Conservation (phyloP, 2,329 filamentous ascomycete genomes). For the Venturia nashicola region DNA sequence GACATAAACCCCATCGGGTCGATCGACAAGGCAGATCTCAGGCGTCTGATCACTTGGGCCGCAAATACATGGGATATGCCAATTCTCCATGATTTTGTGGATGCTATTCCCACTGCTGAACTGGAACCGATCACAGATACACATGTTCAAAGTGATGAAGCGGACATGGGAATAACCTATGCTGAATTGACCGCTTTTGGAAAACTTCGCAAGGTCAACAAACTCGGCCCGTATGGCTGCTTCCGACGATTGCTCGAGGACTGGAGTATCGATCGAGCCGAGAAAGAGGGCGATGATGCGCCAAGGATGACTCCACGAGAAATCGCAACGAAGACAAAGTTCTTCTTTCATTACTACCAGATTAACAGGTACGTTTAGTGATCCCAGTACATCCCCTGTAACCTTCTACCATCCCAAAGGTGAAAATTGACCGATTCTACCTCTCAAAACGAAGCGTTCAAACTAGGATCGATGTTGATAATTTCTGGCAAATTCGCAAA, state of each 20-base stretch:
- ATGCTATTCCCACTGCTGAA: constrained; percentile 50
- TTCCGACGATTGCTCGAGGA: constrained; percentile 40
- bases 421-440: too few relatives aligned
- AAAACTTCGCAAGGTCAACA: constrained; percentile 40
- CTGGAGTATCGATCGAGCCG: constrained; percentile 22
- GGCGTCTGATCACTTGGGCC: constrained; percentile 58
- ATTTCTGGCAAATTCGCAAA: background rate
- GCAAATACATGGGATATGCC: constrained; percentile 47
- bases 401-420: too few relatives aligned
- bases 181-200: constrained; percentile 42
- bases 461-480: background rate
- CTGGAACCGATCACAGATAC: constrained; percentile 52
- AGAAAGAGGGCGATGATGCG: constrained; percentile 19
- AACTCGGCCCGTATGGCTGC: constrained; percentile 42
- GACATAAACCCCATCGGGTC: constrained; percentile 48
- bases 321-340: background rate
- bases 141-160: constrained; percentile 48
- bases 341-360: constrained; percentile 39
- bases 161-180: constrained; percentile 38
- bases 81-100: constrained; percentile 53
- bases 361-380: constrained; percentile 35
- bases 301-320: constrained; percentile 32
- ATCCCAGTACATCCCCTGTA: background rate
- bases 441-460: too few relatives aligned
- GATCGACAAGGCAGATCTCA: constrained; percentile 56